Conservation (phyloP, 2,329 filamentous ascomycete species). For the Beauveria sp. region DNA sequence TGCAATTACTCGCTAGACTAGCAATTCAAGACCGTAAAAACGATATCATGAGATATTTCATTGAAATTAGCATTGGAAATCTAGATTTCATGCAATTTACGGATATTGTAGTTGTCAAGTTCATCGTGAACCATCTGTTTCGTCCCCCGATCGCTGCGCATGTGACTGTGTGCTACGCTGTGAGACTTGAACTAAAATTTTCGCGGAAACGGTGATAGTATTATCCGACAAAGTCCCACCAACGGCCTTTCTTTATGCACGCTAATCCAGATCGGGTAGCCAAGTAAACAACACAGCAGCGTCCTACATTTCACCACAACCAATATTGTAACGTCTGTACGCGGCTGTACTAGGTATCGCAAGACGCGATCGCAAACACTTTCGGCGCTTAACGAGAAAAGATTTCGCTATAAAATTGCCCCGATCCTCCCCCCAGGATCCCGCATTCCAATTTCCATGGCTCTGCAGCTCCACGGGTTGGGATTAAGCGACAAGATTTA, state of each 20-base stretch:
- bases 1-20: too few species aligned
- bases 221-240: background rate
- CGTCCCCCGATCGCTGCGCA: too few species aligned
- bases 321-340: background rate
- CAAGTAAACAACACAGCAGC: slow-evolving; percentile 11
- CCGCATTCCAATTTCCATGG: slow-evolving; percentile 6
- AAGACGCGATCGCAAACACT: background rate
- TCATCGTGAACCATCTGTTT: background rate
- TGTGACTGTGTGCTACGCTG: too few species aligned
- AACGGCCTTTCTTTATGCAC: background rate
- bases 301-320: background rate
- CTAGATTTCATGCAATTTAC: too few species aligned
- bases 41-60: too few species aligned
- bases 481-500: background rate
- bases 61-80: too few species aligned
- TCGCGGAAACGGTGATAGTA: background rate
- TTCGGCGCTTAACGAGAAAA: background rate
- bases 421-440: background rate
- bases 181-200: background rate
- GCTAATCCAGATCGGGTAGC: slow-evolving; percentile 10
- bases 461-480: background rate
- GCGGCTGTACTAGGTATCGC: background rate
- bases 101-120: too few species aligned
- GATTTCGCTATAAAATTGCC: background rate
- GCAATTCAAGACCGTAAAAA: too few species aligned